A percentile compares a stretch with the other conserved stretches of the same genome.
Evolutionary conservation across 2,329 filamentous ascomycete genomes (phyloP).

Genomic region (Thelonectria discophora): DNA sequence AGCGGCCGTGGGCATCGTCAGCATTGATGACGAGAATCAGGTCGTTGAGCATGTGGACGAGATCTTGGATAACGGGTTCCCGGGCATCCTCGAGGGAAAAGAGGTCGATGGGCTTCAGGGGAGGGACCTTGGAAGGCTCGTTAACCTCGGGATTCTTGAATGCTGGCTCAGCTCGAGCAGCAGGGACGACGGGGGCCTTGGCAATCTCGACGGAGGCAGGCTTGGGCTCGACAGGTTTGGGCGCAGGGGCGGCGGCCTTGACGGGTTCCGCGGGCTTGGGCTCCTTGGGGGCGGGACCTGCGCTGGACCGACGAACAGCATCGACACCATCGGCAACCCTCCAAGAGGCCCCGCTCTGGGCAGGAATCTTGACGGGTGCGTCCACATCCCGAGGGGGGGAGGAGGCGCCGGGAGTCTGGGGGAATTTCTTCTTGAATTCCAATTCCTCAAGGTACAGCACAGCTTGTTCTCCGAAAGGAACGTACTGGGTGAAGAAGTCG

Average conservation of each 20-base stretch:
- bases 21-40: constrained; percentile 93
- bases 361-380: constrained; percentile 81
- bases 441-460: constrained; percentile 96
- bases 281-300: constrained; percentile 50
- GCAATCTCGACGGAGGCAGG: constrained; percentile 42
- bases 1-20: constrained; percentile 80
- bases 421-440: constrained; percentile 89
- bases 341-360: constrained; percentile 86
- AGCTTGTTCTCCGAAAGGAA: constrained; percentile 92
- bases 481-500: constrained; percentile 97
- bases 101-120: constrained; percentile 78
- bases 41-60: constrained; percentile 95
- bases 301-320: constrained; percentile 68
- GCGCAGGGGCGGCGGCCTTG: constrained; percentile 47
- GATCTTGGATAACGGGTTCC: constrained; percentile 89
- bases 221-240: constrained; percentile 33
- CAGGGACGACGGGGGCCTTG: constrained; percentile 42
- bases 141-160: constrained; percentile 70
- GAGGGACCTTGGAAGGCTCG: constrained; percentile 70
- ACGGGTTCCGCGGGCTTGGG: constrained; percentile 41
- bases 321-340: constrained; percentile 72
- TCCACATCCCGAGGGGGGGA: constrained; percentile 64
- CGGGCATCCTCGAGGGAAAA: constrained; percentile 77
- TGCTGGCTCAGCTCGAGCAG: constrained; percentile 39
- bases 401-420: constrained; percentile 54